These are phyloP conservation scores for Fusarium sp. DNA, from an alignment of 2,329 filamentous ascomycete genomes.

Conservation along the genomic window DNA sequence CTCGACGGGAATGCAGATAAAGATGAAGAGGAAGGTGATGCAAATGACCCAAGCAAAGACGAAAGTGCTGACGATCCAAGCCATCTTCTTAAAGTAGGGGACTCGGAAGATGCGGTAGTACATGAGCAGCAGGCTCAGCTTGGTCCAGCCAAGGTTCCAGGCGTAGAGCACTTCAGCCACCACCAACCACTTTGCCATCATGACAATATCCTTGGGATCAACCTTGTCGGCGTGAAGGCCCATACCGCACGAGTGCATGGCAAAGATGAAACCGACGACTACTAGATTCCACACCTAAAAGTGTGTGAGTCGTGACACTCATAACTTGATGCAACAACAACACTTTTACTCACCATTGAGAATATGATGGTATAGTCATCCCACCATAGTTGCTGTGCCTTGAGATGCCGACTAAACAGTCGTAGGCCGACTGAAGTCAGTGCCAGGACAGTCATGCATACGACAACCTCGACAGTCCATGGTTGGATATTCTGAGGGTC, in stretches of 20 bases:
- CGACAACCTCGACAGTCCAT: constrained; percentile 56
- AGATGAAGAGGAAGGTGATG: constrained; percentile 62
- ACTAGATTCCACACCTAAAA: constrained; percentile 54
- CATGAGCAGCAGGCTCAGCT: constrained; percentile 63
- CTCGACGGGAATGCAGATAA: constrained; percentile 63
- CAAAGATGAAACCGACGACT: constrained; percentile 61
- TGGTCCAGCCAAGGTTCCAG: constrained; percentile 62
- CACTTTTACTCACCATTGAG: constrained; percentile 54
- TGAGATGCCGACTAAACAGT: constrained; percentile 55
- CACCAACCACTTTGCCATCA: constrained; percentile 60
- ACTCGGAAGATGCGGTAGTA: constrained; percentile 65
- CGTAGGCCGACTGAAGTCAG: constrained; percentile 54
- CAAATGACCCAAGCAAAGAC: constrained; percentile 60
- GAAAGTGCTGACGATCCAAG: constrained; percentile 55
- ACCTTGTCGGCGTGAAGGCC: constrained; percentile 59
- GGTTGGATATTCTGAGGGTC: constrained; percentile 52
- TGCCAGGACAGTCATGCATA: constrained; percentile 56
- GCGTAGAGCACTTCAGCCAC: constrained; percentile 62
- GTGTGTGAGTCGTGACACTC: neutral
- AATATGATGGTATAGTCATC: constrained; percentile 63
- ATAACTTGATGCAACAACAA: neutral
- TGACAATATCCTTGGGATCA: constrained; percentile 50
- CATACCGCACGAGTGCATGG: constrained; percentile 60
- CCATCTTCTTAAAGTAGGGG: constrained; percentile 56
- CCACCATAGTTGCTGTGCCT: constrained; percentile 60